Evolutionary conservation across 2,329 filamentous ascomycete species (phyloP).

Genomic region (Thielaviopsis punctulata): DNA sequence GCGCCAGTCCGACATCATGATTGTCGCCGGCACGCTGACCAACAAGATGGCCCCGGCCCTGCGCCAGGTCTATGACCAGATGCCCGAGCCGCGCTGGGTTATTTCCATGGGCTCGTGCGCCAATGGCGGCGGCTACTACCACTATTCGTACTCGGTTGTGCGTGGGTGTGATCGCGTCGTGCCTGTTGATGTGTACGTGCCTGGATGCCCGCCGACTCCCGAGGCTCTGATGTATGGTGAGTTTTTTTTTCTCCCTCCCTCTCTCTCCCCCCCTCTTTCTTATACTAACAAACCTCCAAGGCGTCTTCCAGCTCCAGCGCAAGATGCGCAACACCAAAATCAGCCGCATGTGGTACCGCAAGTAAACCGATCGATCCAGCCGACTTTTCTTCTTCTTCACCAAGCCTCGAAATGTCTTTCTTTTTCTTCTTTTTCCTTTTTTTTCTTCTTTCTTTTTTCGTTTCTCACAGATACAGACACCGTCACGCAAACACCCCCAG

Average conservation of each 20-base stretch:
- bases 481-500: neutral
- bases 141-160: slow-evolving; percentile 67
- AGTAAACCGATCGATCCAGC: too few relatives aligned
- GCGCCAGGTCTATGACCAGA: slow-evolving; percentile 86
- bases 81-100: slow-evolving; percentile 83
- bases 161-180: slow-evolving; percentile 61
- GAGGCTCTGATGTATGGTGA: slow-evolving; percentile 46
- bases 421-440: neutral
- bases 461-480: neutral
- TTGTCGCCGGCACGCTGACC: slow-evolving; percentile 78
- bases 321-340: slow-evolving; percentile 50
- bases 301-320: slow-evolving; percentile 57
- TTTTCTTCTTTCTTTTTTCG: neutral
- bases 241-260: neutral
- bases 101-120: slow-evolving; percentile 70
- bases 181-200: slow-evolving; percentile 66
- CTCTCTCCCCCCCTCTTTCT: neutral
- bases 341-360: slow-evolving; percentile 40
- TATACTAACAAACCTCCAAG: neutral
- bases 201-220: slow-evolving; percentile 48
- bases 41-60: slow-evolving; percentile 94
- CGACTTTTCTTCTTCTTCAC: neutral
- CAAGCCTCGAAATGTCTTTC: too few relatives aligned
- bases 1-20: slow-evolving; percentile 82
- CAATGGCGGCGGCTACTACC: slow-evolving; percentile 74